Evolutionary conservation across 768 basidiomycete species (phyloP).

Genomic region (Leccinum incarnatum): DNA sequence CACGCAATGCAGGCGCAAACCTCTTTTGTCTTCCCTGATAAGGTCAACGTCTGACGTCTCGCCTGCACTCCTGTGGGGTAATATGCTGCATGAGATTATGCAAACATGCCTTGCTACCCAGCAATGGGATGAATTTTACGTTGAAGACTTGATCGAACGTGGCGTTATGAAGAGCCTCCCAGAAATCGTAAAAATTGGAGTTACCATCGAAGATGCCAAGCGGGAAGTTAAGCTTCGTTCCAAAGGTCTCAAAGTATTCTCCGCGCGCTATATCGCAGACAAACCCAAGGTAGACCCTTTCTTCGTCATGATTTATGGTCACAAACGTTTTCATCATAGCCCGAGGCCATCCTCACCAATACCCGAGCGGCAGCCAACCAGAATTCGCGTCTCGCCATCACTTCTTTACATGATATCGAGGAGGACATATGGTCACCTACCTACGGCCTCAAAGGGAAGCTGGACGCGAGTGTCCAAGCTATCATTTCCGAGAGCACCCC

Average conservation of each 20-base stretch:
- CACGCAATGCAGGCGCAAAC: slow-evolving; percentile 79
- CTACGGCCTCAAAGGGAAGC: slow-evolving; percentile 92
- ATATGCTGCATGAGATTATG: slow-evolving; percentile 89
- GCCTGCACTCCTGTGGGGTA: slow-evolving; percentile 84
- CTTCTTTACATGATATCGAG: slow-evolving; percentile 80
- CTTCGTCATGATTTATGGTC: background rate
- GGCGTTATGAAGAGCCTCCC: slow-evolving; percentile 52
- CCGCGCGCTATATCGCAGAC: slow-evolving; percentile 60
- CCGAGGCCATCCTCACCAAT: slow-evolving; percentile 63
- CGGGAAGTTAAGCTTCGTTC: slow-evolving; percentile 61
- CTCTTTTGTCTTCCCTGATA: slow-evolving; percentile 68
- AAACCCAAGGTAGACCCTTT: slow-evolving; percentile 54
- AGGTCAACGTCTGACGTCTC: slow-evolving; percentile 58
- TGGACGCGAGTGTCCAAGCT: slow-evolving; percentile 85
- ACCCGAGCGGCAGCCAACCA: slow-evolving; percentile 52
- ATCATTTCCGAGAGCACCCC: slow-evolving; percentile 49
- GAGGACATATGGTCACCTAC: slow-evolving; percentile 98
- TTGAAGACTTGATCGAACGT: slow-evolving; percentile 58
- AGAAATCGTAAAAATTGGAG: slow-evolving; percentile 59
- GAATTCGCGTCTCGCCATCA: slow-evolving; percentile 64
- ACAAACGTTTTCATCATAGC: slow-evolving; percentile 36
- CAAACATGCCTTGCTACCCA: slow-evolving; percentile 67
- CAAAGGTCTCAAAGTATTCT: slow-evolving; percentile 62
- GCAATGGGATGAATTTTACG: slow-evolving; percentile 61
- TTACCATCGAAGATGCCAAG: slow-evolving; percentile 59